phyloP scores from a whole-genome alignment of 352 stramenopile genomes.

The Pythium monospermum region DNA sequence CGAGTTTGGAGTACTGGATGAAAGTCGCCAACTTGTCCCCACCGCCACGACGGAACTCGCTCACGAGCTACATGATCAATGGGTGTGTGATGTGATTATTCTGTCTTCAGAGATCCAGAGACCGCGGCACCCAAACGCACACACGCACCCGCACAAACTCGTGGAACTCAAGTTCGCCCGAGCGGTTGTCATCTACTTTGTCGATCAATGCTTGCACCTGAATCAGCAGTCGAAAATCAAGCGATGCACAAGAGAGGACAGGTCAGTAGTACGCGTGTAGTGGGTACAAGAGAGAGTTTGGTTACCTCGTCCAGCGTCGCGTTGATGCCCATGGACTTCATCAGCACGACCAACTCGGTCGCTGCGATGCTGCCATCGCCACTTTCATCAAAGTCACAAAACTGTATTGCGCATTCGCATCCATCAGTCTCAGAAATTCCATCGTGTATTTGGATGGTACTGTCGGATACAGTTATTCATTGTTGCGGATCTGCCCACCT shows the following conservation, averaged over 20 bases:
- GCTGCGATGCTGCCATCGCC: conserved; percentile 58
- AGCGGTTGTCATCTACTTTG: conserved; percentile 68
- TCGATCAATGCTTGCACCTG: conserved; percentile 61
- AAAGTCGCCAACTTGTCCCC: conserved; percentile 56
- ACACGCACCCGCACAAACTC: conserved; percentile 57
- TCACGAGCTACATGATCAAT: conserved; percentile 48
- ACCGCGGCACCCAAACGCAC: neutral
- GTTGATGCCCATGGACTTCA: conserved; percentile 61
- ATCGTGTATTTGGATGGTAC: neutral
- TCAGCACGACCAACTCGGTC: conserved; percentile 44
- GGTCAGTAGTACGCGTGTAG: neutral
- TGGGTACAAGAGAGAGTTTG: no score
- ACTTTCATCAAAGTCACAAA: conserved; percentile 64
- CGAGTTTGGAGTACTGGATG: conserved; percentile 61
- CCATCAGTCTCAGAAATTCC: neutral
- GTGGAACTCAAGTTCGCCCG: conserved; percentile 55
- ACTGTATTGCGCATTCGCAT: conserved; percentile 21
- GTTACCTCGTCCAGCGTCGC: conserved; percentile 40
- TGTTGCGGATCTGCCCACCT: conserved; percentile 37
- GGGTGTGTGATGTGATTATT: neutral
- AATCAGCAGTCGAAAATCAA: neutral
- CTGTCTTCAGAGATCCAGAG: neutral
- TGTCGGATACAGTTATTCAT: no score
- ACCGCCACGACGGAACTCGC: conserved; percentile 50
- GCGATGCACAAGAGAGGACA: no score